Conservation (phyloP, 441 rosid species). For the Croton laevigatus region DNA sequence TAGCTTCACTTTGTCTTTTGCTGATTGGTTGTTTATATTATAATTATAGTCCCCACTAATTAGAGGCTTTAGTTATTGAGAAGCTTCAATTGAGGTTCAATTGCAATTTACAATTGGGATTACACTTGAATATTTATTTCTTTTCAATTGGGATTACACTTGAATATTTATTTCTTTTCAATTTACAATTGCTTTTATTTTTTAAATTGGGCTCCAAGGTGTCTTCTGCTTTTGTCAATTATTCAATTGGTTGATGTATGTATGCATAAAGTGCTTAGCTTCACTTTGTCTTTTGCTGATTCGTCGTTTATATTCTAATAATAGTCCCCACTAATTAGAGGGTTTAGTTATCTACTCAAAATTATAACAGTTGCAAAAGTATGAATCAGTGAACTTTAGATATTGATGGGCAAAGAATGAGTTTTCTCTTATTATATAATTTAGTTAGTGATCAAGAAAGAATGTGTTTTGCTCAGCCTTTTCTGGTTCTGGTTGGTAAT, state of each 20-base stretch:
- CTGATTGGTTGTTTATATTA: background rate
- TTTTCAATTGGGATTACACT: background rate
- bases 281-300: background rate
- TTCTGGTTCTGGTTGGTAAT: background rate
- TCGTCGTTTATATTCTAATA: background rate
- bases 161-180: background rate
- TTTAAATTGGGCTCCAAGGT: constrained; percentile 1
- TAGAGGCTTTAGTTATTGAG: too few relatives aligned
- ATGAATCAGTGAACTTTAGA: background rate
- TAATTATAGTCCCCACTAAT: too few relatives aligned
- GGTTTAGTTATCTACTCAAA: background rate
- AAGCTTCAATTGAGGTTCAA: too few relatives aligned
- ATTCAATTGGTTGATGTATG: background rate
- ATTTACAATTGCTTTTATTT: background rate
- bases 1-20: background rate
- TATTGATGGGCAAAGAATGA: background rate
- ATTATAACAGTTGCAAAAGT: background rate
- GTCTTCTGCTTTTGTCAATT: constrained; percentile 24
- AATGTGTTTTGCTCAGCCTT: background rate
- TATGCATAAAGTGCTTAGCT: background rate
- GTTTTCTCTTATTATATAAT: background rate
- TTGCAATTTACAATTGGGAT: constrained; percentile 29
- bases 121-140: constrained; percentile 14
- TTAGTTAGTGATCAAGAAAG: background rate
- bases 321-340: background rate